Conservation (phyloP, 73 alveolate species). For the Stentor roeselii region DNA sequence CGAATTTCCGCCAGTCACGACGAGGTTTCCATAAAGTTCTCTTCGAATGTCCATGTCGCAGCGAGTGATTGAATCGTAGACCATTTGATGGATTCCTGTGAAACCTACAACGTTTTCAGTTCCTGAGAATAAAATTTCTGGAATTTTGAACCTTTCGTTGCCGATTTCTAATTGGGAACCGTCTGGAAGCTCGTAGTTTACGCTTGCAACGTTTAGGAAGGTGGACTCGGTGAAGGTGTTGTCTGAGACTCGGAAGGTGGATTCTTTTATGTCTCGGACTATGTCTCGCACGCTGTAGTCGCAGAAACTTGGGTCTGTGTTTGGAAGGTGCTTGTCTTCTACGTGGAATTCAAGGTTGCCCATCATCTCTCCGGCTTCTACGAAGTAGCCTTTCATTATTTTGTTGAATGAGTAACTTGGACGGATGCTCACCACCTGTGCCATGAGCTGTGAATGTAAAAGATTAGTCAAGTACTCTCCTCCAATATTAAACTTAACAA, state of each 20-base stretch:
- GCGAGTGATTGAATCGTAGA: conserved; percentile 73
- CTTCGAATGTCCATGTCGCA: conserved; percentile 86
- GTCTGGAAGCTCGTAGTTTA: conserved; percentile 91
- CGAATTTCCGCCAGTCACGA: conserved; percentile 90
- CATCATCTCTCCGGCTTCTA: conserved; percentile 38
- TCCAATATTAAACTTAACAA: conserved; percentile 83
- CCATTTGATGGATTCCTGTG: conserved; percentile 85
- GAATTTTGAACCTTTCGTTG: conserved; percentile 42
- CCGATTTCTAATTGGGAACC: conserved; percentile 55
- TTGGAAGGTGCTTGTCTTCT: conserved; percentile 40
- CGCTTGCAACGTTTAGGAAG: conserved; percentile 27
- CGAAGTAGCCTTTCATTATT: conserved; percentile 29
- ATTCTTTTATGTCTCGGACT: conserved; percentile 84
- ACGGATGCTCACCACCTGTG: conserved; percentile 35
- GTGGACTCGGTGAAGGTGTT: conserved; percentile 44
- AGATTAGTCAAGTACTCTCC: conserved; percentile 78
- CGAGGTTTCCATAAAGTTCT: conserved; percentile 73
- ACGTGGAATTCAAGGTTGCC: conserved; percentile 34
- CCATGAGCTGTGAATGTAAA: conserved; percentile 44
- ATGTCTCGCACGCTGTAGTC: conserved; percentile 62
- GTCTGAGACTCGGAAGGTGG: conserved; percentile 64
- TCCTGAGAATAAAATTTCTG: conserved; percentile 43
- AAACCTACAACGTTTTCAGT: conserved; percentile 55
- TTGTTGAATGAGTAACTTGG: conserved; percentile 68
- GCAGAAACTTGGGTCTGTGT: conserved; percentile 50